Conservation (phyloP, 257 asterid genomes). For the Mentha longifolia region DNA sequence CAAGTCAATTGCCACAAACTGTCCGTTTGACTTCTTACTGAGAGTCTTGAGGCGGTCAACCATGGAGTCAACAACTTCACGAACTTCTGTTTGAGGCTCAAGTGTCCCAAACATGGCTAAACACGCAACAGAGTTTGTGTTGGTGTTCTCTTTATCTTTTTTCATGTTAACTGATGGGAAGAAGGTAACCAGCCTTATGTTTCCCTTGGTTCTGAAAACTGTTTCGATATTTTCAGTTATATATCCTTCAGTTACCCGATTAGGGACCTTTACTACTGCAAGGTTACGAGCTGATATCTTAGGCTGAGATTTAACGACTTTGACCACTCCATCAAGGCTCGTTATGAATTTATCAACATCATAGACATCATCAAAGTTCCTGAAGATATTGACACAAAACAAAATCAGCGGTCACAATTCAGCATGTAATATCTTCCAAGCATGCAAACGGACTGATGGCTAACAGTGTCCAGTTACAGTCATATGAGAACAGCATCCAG, state of each 20-base stretch:
- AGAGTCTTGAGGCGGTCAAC: conserved; percentile 74
- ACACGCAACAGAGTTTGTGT: conserved; percentile 71
- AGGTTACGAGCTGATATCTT: conserved; percentile 61
- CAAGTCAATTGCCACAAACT: conserved; percentile 85
- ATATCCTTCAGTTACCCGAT: conserved; percentile 72
- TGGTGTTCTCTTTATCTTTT: conserved; percentile 57
- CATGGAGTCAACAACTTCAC: conserved; percentile 87
- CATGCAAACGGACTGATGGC: not conserved
- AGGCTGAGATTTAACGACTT: conserved; percentile 71
- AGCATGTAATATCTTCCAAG: conserved; percentile 2
- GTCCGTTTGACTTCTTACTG: conserved; percentile 80
- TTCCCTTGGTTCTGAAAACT: conserved; percentile 71
- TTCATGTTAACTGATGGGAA: conserved; percentile 96
- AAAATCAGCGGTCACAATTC: conserved; percentile 14
- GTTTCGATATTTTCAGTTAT: conserved; percentile 75
- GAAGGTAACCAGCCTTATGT: conserved; percentile 78
- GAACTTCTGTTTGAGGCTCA: conserved; percentile 76
- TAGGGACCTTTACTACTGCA: conserved; percentile 89
- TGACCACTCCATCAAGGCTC: conserved; percentile 75
- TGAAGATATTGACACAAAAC: conserved; percentile 38
- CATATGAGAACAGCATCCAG: conserved; percentile 16
- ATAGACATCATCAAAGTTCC: conserved; percentile 73
- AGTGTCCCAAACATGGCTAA: conserved; percentile 91
- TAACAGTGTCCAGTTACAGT: not conserved
- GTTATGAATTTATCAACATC: conserved; percentile 64